Percentiles rank a stretch among this genome's conserved stretches.
These are phyloP conservation scores for Aschersonia sp. DNA, from an alignment of 2,329 filamentous ascomycete species.

Conservation along the genomic window DNA sequence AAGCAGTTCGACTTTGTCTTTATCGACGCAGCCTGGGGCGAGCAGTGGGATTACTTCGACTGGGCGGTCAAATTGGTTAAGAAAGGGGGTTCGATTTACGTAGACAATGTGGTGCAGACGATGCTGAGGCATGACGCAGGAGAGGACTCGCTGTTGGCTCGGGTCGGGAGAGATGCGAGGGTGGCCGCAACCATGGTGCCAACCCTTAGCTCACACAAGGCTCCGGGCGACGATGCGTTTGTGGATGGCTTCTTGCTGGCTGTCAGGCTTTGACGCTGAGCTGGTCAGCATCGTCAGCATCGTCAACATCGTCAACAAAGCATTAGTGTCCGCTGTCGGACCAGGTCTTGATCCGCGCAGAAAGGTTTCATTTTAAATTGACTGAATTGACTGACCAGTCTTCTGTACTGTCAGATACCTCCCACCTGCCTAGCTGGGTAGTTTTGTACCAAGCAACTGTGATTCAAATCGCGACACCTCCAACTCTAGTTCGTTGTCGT, in stretches of 20 bases:
- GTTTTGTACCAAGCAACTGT: too few species aligned
- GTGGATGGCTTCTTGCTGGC: constrained; percentile 1
- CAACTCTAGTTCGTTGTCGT: too few species aligned
- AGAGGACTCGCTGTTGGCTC: constrained; percentile 8
- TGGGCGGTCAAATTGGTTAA: constrained; percentile 24
- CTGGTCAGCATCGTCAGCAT: too few species aligned
- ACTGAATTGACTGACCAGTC: too few species aligned
- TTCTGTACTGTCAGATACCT: too few species aligned
- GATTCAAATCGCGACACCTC: too few species aligned
- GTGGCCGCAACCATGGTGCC: constrained; percentile 13
- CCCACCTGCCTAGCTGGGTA: too few species aligned
- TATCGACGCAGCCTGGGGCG: constrained; percentile 36
- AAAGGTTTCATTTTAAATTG: too few species aligned
- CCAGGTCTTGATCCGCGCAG: too few species aligned
- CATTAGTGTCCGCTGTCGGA: too few species aligned
- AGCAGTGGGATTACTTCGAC: constrained; percentile 34
- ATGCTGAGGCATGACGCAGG: constrained; percentile 3
- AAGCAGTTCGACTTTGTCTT: constrained; percentile 34
- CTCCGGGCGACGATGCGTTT: neutral
- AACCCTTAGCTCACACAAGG: constrained; percentile 1
- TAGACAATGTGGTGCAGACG: constrained; percentile 32
- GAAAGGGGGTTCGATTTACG: constrained; percentile 25
- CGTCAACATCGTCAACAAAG: too few species aligned
- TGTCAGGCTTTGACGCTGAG: neutral
- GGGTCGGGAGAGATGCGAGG: constrained; percentile 10